phyloP scores from a whole-genome alignment of 2,329 filamentous ascomycete species.

The Pezicula rhizophila region DNA sequence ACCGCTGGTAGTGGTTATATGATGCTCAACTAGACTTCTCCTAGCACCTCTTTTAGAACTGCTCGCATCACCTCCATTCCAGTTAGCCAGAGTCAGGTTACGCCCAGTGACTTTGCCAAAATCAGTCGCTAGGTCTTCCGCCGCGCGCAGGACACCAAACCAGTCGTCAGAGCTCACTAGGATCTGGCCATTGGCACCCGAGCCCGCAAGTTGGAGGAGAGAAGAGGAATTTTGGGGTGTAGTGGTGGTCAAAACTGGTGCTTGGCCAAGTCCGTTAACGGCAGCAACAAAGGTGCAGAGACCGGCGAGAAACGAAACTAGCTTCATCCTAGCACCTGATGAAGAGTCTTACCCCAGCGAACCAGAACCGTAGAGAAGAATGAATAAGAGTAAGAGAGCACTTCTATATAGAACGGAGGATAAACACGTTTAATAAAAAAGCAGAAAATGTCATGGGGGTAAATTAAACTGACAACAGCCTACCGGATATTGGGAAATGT shows the following conservation, averaged over 20 bases:
- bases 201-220: conserved; percentile 19
- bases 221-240: conserved; percentile 20
- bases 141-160: conserved; percentile 63
- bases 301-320: conserved; percentile 7
- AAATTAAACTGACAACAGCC: conserved; percentile 1
- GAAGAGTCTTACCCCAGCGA: neutral
- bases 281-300: conserved; percentile 13
- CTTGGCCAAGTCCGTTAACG: conserved; percentile 39
- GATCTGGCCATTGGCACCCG: conserved; percentile 40
- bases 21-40: conserved; percentile 5
- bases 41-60: neutral
- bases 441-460: neutral
- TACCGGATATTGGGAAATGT: neutral
- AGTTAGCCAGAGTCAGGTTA: conserved; percentile 45
- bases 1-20: conserved; percentile 6
- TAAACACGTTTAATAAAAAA: no score
- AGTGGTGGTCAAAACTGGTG: conserved; percentile 35
- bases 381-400: neutral
- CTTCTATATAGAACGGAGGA: no score
- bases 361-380: neutral
- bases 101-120: conserved; percentile 65
- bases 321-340: neutral
- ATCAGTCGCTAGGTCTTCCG: conserved; percentile 60
- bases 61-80: conserved; percentile 5
- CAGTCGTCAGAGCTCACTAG: conserved; percentile 53